phyloP scores from a whole-genome alignment of 2,329 filamentous ascomycete genomes.

The Neopestalotiopsis sp. region DNA sequence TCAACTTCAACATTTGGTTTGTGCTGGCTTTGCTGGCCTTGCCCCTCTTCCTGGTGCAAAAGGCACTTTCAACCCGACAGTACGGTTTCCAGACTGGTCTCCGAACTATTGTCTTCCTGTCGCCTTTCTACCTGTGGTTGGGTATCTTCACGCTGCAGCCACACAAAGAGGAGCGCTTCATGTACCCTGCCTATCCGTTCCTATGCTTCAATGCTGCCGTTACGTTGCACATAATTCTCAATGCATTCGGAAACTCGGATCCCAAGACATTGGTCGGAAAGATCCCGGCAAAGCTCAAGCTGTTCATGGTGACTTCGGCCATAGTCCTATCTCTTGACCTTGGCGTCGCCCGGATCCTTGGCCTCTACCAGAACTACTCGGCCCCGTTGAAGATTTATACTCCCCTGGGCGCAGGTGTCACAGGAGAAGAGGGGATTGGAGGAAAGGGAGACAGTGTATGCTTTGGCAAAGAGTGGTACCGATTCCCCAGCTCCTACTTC shows the following conservation, averaged over 20 bases:
- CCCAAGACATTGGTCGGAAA: constrained; percentile 70
- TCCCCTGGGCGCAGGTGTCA: constrained; percentile 63
- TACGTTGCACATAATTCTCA: constrained; percentile 79
- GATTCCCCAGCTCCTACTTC: constrained; percentile 92
- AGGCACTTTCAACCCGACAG: constrained; percentile 64
- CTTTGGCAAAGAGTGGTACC: constrained; percentile 97
- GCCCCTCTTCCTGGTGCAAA: constrained; percentile 78
- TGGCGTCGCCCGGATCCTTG: constrained; percentile 74
- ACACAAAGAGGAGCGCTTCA: constrained; percentile 98
- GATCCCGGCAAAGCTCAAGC: constrained; percentile 77
- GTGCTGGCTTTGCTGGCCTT: constrained; percentile 75
- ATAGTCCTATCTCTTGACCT: constrained; percentile 69
- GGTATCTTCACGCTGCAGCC: constrained; percentile 89
- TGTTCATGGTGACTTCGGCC: constrained; percentile 63
- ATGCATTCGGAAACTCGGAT: constrained; percentile 73
- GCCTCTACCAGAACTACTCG: constrained; percentile 80
- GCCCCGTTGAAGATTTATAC: constrained; percentile 77
- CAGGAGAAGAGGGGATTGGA: constrained; percentile 55
- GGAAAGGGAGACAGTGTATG: constrained; percentile 75
- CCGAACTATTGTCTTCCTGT: constrained; percentile 77
- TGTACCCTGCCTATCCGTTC: constrained; percentile 96
- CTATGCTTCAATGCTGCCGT: constrained; percentile 88
- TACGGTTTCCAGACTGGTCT: constrained; percentile 72
- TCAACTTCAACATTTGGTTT: constrained; percentile 98
- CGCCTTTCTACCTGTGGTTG: constrained; percentile 95